Evolutionary conservation across 1,139 yeast genomes (phyloP).

Genomic region (Debaryomyces udenii): DNA sequence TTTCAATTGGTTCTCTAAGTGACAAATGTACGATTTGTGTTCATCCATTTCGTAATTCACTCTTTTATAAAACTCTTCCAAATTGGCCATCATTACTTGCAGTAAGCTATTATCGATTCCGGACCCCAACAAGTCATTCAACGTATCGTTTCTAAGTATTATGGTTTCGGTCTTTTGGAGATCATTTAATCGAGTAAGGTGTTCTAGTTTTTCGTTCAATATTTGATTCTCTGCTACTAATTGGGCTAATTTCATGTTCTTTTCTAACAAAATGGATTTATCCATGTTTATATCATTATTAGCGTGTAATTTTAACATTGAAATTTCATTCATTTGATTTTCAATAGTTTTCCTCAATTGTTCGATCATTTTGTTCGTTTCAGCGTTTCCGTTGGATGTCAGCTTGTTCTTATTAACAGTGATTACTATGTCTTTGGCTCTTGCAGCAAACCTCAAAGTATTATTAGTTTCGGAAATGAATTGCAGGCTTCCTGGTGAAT

Average conservation of each 20-base stretch:
- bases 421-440: constrained; percentile 84
- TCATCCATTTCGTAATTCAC: constrained; percentile 59
- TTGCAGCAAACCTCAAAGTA: constrained; percentile 87
- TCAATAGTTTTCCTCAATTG: constrained; percentile 51
- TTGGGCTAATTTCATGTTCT: constrained; percentile 34
- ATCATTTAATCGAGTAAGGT: constrained; percentile 63
- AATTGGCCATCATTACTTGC: constrained; percentile 45
- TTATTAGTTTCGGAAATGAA: constrained; percentile 78
- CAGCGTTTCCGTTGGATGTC: constrained; percentile 33
- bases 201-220: constrained; percentile 69
- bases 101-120: constrained; percentile 34
- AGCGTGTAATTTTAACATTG: constrained; percentile 24
- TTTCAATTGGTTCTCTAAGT: constrained; percentile 61
- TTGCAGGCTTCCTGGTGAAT: constrained; percentile 31
- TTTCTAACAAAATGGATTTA: constrained; percentile 9
- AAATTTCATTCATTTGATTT: constrained; percentile 44
- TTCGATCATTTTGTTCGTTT: constrained; percentile 49
- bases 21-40: constrained; percentile 61
- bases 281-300: constrained; percentile 1
- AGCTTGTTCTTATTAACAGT: constrained; percentile 61
- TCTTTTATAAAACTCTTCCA: constrained; percentile 50
- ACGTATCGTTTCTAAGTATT: constrained; percentile 55
- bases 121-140: constrained; percentile 51
- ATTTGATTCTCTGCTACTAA: constrained; percentile 64
- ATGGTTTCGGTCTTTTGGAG: constrained; percentile 58